Evolutionary conservation across 192 early-diverging fungal species (phyloP).

Genomic region (Backusella sp.): DNA sequence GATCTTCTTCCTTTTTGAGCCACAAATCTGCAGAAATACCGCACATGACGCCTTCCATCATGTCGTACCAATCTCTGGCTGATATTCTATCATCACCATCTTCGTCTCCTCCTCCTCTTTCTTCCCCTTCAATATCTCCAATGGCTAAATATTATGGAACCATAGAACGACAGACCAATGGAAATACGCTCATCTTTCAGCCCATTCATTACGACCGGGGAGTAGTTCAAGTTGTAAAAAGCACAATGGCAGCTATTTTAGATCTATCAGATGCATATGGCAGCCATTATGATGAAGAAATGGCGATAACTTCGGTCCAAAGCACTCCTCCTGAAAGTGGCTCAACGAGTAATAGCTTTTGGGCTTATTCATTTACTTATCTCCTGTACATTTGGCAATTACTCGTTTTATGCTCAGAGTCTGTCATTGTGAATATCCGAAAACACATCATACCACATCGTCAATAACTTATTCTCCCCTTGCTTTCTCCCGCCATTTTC

Average conservation of each 20-base stretch:
- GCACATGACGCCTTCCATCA: background rate
- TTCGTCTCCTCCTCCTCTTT: background rate
- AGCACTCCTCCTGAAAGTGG: background rate
- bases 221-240: background rate
- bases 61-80: constrained; percentile 20
- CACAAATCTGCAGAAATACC: constrained; percentile 2
- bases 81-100: constrained; percentile 11
- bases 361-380: background rate
- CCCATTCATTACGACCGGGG: background rate
- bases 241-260: background rate
- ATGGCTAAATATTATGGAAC: background rate
- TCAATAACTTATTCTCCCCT: background rate
- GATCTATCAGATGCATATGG: background rate
- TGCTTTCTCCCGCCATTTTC: background rate
- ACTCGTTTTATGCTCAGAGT: background rate
- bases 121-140: background rate
- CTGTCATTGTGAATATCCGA: background rate
- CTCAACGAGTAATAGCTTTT: background rate
- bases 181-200: background rate
- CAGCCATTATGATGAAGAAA: background rate
- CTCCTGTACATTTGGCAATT: background rate
- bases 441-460: constrained; percentile 3
- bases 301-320: background rate
- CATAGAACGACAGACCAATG: background rate
- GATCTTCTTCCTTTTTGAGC: constrained; percentile 1